Evolutionary conservation across 495 filamentous ascomycete species (phyloP).

Genomic region (Physcia stellaris): DNA sequence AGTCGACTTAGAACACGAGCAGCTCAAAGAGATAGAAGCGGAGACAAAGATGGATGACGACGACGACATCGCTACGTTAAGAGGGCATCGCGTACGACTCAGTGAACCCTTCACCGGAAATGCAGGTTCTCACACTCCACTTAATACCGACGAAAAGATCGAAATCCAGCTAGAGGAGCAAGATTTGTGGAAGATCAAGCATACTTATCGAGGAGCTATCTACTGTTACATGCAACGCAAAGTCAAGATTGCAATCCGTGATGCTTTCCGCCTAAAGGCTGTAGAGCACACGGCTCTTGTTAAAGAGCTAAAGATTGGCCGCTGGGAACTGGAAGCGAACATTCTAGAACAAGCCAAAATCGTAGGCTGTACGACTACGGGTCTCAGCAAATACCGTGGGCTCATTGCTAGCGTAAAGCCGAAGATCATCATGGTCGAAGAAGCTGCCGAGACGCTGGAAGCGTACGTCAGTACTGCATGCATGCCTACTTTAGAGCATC

Average conservation of each 20-base stretch:
- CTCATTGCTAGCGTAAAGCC: constrained; percentile 60
- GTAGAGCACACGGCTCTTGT: constrained; percentile 28
- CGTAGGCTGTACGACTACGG: constrained; percentile 67
- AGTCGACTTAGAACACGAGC: constrained; percentile 49
- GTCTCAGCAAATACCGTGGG: constrained; percentile 74
- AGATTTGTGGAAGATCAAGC: constrained; percentile 46
- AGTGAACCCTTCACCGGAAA: constrained; percentile 33
- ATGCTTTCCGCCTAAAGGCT: constrained; percentile 28
- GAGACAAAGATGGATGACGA: constrained; percentile 34
- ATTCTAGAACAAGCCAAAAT: constrained; percentile 41
- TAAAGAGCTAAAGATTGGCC: constrained; percentile 33
- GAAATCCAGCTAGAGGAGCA: constrained; percentile 20
- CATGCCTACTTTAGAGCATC: constrained; percentile 52
- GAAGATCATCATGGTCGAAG: constrained; percentile 54
- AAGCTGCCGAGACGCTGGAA: constrained; percentile 63
- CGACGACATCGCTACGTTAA: constrained; percentile 42
- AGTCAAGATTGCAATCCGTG: constrained; percentile 28
- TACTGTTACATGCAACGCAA: constrained; percentile 42
- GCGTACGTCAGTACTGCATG: constrained; percentile 50
- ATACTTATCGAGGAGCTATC: constrained; percentile 36
- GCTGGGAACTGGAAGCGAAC: constrained; percentile 39
- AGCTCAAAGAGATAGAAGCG: constrained; percentile 49
- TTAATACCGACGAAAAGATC: constrained; percentile 18
- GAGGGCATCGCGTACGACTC: constrained; percentile 32
- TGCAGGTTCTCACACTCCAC: constrained; percentile 1